These are phyloP conservation scores for Albugo candida DNA, from an alignment of 352 stramenopile genomes.

Conservation along the genomic window DNA sequence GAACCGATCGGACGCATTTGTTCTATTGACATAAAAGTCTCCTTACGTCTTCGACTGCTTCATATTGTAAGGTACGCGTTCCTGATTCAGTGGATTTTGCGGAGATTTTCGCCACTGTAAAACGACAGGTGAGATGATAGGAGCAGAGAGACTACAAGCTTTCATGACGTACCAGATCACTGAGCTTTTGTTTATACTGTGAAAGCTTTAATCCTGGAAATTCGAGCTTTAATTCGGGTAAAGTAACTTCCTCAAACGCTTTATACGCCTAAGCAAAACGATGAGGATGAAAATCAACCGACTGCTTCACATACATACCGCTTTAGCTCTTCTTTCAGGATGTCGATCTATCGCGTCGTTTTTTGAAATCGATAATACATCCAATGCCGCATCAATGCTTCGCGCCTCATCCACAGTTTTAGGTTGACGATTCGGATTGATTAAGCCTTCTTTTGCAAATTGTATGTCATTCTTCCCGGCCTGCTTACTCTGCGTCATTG, in stretches of 20 bases:
- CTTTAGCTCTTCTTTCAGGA: constrained; percentile 48
- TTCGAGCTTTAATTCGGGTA: constrained; percentile 46
- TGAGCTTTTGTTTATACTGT: constrained; percentile 67
- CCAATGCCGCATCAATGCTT: constrained; percentile 39
- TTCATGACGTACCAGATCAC: constrained; percentile 30
- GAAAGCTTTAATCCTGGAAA: constrained; percentile 58
- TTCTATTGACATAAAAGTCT: too few species aligned
- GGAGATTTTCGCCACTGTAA: constrained; percentile 52
- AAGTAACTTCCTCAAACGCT: constrained; percentile 51
- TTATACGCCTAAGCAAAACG: constrained; percentile 33
- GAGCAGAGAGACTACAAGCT: background rate
- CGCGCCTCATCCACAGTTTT: constrained; percentile 26
- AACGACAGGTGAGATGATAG: background rate
- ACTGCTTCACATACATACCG: constrained; percentile 8
- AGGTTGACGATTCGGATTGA: constrained; percentile 37
- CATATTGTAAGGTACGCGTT: constrained; percentile 47
- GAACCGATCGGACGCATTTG: too few species aligned
- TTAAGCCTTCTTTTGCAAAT: constrained; percentile 20
- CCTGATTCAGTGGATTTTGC: constrained; percentile 61
- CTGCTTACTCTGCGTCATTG: constrained; percentile 14
- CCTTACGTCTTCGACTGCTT: too few species aligned
- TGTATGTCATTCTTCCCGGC: constrained; percentile 39
- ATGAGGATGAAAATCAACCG: background rate
- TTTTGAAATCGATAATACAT: constrained; percentile 28
- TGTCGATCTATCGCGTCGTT: constrained; percentile 38